Evolutionary conservation across 2,329 filamentous ascomycete species (phyloP).

Genomic region (Decorospora gaudefroyi): DNA sequence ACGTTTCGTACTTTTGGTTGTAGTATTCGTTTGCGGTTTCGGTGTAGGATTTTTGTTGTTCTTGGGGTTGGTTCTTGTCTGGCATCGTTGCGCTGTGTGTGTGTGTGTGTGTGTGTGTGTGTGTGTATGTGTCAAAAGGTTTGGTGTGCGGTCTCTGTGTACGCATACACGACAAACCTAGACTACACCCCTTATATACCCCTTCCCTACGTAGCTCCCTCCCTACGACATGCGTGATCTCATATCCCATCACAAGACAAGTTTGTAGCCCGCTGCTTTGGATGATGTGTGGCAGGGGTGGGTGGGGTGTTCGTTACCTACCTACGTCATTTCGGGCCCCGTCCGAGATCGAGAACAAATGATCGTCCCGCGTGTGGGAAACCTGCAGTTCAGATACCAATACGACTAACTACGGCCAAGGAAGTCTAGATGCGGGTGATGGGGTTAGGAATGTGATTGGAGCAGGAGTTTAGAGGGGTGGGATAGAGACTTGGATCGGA

Average conservation of each 20-base stretch:
- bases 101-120: neutral
- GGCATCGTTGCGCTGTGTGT: conserved; percentile 7
- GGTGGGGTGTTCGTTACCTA: conserved; percentile 9
- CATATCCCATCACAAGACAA: conserved; percentile 18
- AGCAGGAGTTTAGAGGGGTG: no score
- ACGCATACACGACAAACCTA: no score
- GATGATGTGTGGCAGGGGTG: conserved; percentile 19
- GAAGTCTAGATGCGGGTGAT: no score
- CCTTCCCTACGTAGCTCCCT: conserved; percentile 2
- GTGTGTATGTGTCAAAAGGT: neutral
- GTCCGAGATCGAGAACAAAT: conserved; percentile 12
- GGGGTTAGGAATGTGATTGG: no score
- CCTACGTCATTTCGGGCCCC: conserved; percentile 27
- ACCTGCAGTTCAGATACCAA: no score
- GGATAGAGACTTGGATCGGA: no score
- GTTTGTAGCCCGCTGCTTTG: conserved; percentile 18
- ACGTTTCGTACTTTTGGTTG: conserved; percentile 72
- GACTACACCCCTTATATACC: conserved; percentile 8
- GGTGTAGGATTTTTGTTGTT: conserved; percentile 36
- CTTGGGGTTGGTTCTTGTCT: conserved; percentile 6
- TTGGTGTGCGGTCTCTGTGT: no score
- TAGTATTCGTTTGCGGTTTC: conserved; percentile 57
- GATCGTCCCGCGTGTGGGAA: conserved; percentile 27
- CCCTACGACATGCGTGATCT: conserved; percentile 26
- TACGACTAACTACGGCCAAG: no score